Conservation (phyloP, 306 rosid genomes). For the Lathyrus sativus region DNA sequence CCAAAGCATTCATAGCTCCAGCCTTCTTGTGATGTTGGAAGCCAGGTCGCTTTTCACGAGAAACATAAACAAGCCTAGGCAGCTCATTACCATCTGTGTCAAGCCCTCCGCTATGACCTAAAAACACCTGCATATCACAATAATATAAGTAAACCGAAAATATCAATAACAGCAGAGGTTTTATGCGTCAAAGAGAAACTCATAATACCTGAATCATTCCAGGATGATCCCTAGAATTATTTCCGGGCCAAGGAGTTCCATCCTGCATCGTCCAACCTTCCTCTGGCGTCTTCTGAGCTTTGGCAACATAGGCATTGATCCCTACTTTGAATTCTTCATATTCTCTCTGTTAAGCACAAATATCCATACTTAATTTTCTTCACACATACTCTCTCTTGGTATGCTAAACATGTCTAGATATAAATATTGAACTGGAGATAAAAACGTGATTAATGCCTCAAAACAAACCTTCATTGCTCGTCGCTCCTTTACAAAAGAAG, state of each 20-base stretch:
- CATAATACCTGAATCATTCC: slow-evolving; percentile 96
- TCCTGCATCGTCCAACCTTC: slow-evolving; percentile 99
- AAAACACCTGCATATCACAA: slow-evolving; percentile 73
- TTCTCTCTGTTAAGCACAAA: slow-evolving; percentile 72
- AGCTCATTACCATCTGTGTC: slow-evolving; percentile 99
- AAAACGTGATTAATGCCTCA: slow-evolving; percentile 21
- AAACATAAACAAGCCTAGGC: slow-evolving; percentile 98
- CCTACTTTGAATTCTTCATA: slow-evolving; percentile 95
- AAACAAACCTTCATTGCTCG: slow-evolving; percentile 88
- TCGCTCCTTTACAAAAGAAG: slow-evolving; percentile 96
- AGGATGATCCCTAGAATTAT: slow-evolving; percentile 98
- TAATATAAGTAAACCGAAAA: slow-evolving; percentile 29
- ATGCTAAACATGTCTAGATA: neutral
- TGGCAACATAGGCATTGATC: slow-evolving; percentile 90
- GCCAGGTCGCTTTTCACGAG: slow-evolving; percentile 99
- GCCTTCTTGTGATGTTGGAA: slow-evolving; percentile 99
- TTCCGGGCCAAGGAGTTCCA: slow-evolving; percentile 99
- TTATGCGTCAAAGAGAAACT: slow-evolving; percentile 23
- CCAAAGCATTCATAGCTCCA: slow-evolving; percentile 99
- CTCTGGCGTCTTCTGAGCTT: slow-evolving; percentile 97
- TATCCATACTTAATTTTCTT: slow-evolving; percentile 22
- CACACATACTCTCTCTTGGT: neutral
- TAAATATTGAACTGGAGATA: slow-evolving; percentile 23
- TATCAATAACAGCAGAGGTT: neutral
- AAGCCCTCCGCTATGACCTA: slow-evolving; percentile 98